phyloP scores from a whole-genome alignment of 139 green algal species.

The Chlorella ohadii region DNA sequence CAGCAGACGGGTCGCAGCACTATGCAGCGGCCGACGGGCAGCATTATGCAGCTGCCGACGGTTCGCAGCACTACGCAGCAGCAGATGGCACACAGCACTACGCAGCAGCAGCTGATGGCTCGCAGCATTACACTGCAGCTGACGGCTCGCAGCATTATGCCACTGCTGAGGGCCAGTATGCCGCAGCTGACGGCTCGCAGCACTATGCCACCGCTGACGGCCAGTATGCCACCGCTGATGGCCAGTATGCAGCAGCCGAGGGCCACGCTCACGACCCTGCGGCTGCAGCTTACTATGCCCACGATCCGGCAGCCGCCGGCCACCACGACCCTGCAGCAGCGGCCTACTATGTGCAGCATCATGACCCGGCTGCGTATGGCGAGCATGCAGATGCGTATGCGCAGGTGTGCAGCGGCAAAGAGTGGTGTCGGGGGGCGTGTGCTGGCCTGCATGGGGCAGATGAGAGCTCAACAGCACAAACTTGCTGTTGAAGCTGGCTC shows the following conservation, averaged over 20 bases:
- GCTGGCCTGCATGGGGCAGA: too few species aligned
- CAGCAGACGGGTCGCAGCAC: conserved; percentile 11
- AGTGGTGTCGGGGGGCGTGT: too few species aligned
- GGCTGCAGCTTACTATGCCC: not conserved
- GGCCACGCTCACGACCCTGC: not conserved
- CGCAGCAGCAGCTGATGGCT: not conserved
- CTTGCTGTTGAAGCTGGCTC: too few species aligned
- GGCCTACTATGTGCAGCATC: not conserved
- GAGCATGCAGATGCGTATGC: not conserved
- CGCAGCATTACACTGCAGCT: conserved; percentile 1
- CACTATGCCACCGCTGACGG: not conserved
- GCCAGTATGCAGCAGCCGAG: not conserved
- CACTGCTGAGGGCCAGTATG: not conserved
- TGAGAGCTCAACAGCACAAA: too few species aligned
- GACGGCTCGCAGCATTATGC: not conserved
- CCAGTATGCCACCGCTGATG: not conserved
- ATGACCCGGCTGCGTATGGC: not conserved
- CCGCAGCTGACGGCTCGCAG: not conserved
- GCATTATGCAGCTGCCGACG: conserved; percentile 18
- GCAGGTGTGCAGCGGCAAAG: too few species aligned
- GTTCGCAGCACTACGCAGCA: conserved; percentile 28
- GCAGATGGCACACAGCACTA: not conserved
- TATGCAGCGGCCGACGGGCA: not conserved
- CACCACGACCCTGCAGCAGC: not conserved
- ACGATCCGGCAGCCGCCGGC: not conserved